A percentile compares a stretch with the other conserved stretches of the same genome.
Evolutionary conservation across 345 rosid genomes (phyloP).

Genomic region (Kandelia obovata): DNA sequence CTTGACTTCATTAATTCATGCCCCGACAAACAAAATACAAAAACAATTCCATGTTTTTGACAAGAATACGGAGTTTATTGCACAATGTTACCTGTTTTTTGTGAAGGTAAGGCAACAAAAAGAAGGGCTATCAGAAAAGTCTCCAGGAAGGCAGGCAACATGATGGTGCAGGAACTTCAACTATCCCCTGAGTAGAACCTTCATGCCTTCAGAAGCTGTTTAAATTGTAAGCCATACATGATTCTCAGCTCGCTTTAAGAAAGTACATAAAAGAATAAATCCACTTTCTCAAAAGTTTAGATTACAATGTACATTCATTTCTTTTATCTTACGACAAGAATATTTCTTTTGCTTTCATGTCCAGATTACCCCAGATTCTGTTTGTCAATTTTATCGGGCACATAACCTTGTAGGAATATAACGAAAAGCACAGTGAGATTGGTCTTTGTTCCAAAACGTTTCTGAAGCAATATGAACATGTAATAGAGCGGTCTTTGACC

Average conservation of each 20-base stretch:
- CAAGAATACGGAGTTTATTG: neutral
- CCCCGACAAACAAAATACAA: no score
- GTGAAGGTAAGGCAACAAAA: conserved; percentile 11
- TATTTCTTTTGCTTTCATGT: neutral
- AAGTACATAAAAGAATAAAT: neutral
- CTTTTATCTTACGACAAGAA: conserved; percentile 28
- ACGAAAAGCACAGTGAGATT: no score
- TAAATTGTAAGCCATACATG: neutral
- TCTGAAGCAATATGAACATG: no score
- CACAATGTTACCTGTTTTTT: conserved; percentile 26
- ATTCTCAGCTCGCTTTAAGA: neutral
- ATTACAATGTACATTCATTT: conserved; percentile 15
- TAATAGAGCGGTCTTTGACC: no score
- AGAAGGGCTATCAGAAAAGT: conserved; percentile 19
- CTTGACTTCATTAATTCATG: no score
- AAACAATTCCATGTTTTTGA: neutral
- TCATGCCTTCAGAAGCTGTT: neutral
- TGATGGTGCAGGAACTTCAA: conserved; percentile 1
- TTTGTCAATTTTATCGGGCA: neutral
- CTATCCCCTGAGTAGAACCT: neutral
- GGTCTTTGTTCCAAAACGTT: no score
- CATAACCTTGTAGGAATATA: neutral
- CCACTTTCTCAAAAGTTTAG: conserved; percentile 36
- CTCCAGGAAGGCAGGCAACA: conserved; percentile 19
- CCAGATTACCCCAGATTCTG: conserved; percentile 3